Percentiles rank a stretch among this genome's conserved stretches.
phyloP scores from a whole-genome alignment of 2,329 filamentous ascomycete species.

The Aspergillus latus region DNA sequence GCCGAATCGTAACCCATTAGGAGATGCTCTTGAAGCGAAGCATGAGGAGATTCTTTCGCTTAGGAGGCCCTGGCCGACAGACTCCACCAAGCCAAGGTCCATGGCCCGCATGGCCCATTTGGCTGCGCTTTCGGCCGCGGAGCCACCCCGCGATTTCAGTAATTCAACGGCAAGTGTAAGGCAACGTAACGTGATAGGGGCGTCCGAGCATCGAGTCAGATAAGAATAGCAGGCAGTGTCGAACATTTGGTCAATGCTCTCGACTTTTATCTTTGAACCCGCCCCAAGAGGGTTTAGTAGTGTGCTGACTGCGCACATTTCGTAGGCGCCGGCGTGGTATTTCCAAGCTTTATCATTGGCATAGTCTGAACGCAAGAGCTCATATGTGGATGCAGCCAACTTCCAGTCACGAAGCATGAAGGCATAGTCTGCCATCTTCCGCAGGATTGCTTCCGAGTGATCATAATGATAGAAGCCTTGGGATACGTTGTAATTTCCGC shows the following conservation, averaged over 20 bases:
- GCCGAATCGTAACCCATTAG: constrained; percentile 67
- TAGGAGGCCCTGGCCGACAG: constrained; percentile 75
- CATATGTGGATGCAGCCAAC: constrained; percentile 85
- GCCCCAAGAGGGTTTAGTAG: constrained; percentile 73
- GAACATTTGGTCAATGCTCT: constrained; percentile 81
- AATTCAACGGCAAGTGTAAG: constrained; percentile 77
- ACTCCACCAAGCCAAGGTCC: constrained; percentile 72
- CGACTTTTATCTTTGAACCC: constrained; percentile 72
- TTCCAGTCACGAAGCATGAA: constrained; percentile 98
- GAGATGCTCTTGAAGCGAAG: constrained; percentile 71
- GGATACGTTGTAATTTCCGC: constrained; percentile 71
- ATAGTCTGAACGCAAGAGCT: constrained; percentile 84
- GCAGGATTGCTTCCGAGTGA: constrained; percentile 82
- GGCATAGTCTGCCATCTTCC: constrained; percentile 89
- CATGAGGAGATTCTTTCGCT: constrained; percentile 84
- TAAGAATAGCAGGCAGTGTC: constrained; percentile 93
- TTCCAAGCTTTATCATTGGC: constrained; percentile 96
- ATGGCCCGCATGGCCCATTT: constrained; percentile 79
- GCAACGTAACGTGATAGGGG: constrained; percentile 77
- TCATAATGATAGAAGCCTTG: constrained; percentile 83
- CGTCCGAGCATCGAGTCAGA: constrained; percentile 74
- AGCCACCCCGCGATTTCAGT: constrained; percentile 74
- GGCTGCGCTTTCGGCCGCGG: constrained; percentile 80
- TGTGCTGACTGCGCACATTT: constrained; percentile 87
- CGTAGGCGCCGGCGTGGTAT: constrained; percentile 88